Percentiles rank a stretch among this genome's conserved stretches.
Evolutionary conservation across 768 basidiomycete genomes (phyloP).

Genomic region (Naganishia vishniacii): DNA sequence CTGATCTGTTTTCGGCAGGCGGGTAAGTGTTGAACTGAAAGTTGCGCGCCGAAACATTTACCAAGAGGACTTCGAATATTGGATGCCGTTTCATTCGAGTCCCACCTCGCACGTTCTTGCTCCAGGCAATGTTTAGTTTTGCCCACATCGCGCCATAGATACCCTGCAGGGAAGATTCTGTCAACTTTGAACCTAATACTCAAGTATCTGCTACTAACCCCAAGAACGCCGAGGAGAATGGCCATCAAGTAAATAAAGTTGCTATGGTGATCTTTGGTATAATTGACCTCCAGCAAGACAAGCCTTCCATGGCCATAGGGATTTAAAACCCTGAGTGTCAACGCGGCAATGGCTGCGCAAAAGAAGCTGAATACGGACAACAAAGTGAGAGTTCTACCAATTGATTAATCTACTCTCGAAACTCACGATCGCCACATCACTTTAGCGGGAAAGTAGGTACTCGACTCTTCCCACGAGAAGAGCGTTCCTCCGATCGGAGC

Average conservation of each 20-base stretch:
- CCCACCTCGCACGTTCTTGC: constrained; percentile 68
- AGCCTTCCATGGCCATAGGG: constrained; percentile 94
- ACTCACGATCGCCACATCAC: constrained; percentile 83
- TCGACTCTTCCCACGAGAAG: constrained; percentile 79
- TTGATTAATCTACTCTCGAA: background rate
- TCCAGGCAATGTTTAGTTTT: constrained; percentile 80
- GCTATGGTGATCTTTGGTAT: constrained; percentile 78
- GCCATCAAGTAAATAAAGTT: constrained; percentile 67
- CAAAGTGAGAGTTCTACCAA: constrained; percentile 1
- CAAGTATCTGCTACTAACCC: constrained; percentile 54
- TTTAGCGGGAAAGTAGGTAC: constrained; percentile 94
- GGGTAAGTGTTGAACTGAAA: background rate
- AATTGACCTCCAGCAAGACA: constrained; percentile 56
- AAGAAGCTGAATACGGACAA: constrained; percentile 61
- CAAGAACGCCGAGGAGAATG: constrained; percentile 71
- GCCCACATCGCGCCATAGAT: constrained; percentile 67
- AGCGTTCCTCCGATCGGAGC: constrained; percentile 69
- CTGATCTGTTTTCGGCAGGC: constrained; percentile 59
- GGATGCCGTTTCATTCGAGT: constrained; percentile 78
- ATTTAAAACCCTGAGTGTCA: constrained; percentile 73
- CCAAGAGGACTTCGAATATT: constrained; percentile 72
- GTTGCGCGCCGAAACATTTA: constrained; percentile 48
- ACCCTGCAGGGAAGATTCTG: constrained; percentile 55
- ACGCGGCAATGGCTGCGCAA: constrained; percentile 77
- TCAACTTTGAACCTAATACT: background rate